Evolutionary conservation across 1,284 basidiomycete species (phyloP).

Genomic region (Phlebopus sp.): DNA sequence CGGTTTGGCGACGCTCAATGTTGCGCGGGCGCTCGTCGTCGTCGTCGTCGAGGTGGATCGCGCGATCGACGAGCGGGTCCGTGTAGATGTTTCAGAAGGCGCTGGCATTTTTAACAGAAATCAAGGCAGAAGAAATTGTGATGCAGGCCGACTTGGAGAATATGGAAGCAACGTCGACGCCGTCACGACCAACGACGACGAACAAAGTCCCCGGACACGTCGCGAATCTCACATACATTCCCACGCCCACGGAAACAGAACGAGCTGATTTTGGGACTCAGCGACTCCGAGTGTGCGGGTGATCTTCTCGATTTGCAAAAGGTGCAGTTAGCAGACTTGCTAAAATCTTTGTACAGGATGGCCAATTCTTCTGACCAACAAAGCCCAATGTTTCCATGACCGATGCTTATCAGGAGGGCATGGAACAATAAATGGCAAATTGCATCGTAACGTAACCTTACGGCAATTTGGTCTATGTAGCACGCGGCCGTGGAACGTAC

Average conservation of each 20-base stretch:
- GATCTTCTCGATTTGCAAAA: too few species aligned
- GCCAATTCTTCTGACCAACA: too few species aligned
- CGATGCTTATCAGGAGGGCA: too few species aligned
- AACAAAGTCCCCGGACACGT: background rate
- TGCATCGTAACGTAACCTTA: too few species aligned
- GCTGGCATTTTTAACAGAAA: conserved; percentile 17
- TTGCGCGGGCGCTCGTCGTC: conserved; percentile 13
- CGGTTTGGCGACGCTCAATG: conserved; percentile 28
- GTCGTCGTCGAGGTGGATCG: conserved; percentile 24
- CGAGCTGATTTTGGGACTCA: background rate
- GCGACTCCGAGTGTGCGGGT: too few species aligned
- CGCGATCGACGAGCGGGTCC: conserved; percentile 24
- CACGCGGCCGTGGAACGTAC: too few species aligned
- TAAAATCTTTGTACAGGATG: too few species aligned
- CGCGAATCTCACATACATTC: background rate
- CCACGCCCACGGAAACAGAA: conserved; percentile 5
- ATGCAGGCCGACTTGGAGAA: conserved; percentile 12
- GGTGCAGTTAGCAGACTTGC: too few species aligned
- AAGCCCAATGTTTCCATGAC: too few species aligned
- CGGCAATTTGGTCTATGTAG: too few species aligned
- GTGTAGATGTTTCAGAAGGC: conserved; percentile 30
- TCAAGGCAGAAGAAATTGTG: too few species aligned
- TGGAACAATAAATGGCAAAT: too few species aligned
- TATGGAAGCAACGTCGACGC: conserved; percentile 13
- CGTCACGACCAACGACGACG: conserved; percentile 16